phyloP scores from a whole-genome alignment of 345 rosid genomes.

The Punica granatum region DNA sequence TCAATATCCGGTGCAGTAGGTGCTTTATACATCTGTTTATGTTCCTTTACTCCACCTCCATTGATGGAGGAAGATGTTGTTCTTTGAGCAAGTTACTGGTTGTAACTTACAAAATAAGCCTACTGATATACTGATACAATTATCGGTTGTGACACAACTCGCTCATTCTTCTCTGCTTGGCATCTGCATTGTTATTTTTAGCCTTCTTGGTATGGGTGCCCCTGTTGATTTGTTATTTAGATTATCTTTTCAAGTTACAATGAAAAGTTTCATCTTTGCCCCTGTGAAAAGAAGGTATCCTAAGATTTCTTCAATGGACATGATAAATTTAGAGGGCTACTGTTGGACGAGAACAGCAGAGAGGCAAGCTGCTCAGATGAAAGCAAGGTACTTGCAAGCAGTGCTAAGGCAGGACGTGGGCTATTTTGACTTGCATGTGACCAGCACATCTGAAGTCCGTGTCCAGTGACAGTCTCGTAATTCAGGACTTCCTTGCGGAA shows the following conservation, averaged over 20 bases:
- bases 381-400: slow-evolving; percentile 11
- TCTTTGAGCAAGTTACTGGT: too few relatives aligned
- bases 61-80: too few relatives aligned
- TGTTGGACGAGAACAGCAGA: slow-evolving; percentile 17
- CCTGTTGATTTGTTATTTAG: not conserved
- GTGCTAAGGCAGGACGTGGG: slow-evolving; percentile 14
- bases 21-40: too few relatives aligned
- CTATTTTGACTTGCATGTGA: slow-evolving; percentile 13
- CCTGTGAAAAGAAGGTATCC: not conserved
- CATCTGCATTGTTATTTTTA: slow-evolving; percentile 58
- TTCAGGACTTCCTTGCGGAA: slow-evolving; percentile 9
- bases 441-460: slow-evolving; percentile 11
- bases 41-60: too few relatives aligned
- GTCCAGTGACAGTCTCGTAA: too few relatives aligned
- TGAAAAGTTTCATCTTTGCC: not conserved
- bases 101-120: not conserved
- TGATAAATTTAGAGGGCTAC: slow-evolving; percentile 8
- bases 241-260: not conserved
- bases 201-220: slow-evolving; percentile 62
- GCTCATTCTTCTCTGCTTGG: slow-evolving; percentile 50
- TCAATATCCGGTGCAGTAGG: slow-evolving; percentile 1
- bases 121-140: not conserved
- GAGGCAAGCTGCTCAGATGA: slow-evolving; percentile 16
- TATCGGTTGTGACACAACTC: slow-evolving; percentile 43
- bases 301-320: not conserved